These are phyloP conservation scores for Fusarium metavorans DNA, from an alignment of 2,329 filamentous ascomycete genomes.

Conservation along the genomic window DNA sequence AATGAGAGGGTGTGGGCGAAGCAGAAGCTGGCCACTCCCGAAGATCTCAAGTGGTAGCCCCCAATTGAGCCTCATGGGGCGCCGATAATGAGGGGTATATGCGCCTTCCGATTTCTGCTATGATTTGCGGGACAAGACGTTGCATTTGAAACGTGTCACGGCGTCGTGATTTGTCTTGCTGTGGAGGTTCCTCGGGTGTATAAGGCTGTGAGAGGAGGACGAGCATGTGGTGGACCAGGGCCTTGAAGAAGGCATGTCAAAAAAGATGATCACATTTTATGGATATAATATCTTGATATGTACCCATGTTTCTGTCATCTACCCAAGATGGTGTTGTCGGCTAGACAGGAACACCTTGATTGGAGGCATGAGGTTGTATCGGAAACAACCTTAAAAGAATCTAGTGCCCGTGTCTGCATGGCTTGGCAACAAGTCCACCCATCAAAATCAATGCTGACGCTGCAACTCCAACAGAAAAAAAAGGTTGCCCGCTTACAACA, in stretches of 20 bases:
- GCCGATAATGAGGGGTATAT: not conserved
- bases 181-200: not conserved
- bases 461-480: slow-evolving; percentile 12
- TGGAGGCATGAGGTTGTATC: not conserved
- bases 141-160: slow-evolving; percentile 26
- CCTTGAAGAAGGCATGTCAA: not conserved
- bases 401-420: slow-evolving; percentile 21
- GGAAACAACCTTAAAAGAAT: not conserved
- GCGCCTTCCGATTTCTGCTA: not conserved
- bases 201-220: not conserved
- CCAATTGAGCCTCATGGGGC: not conserved
- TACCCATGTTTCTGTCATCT: not conserved
- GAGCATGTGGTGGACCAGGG: not conserved
- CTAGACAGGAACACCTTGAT: not conserved
- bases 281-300: not conserved
- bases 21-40: not conserved
- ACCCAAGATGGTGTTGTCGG: not conserved
- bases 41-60: not conserved
- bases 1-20: not conserved
- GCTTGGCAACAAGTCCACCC: slow-evolving; percentile 9
- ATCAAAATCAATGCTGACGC: not conserved
- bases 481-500: slow-evolving; percentile 26
- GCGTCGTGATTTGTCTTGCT: not conserved
- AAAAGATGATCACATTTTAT: not conserved
- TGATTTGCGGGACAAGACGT: slow-evolving; percentile 3